Evolutionary conservation across 2,329 filamentous ascomycete species (phyloP).

Genomic region (Zasmidium cellare): DNA sequence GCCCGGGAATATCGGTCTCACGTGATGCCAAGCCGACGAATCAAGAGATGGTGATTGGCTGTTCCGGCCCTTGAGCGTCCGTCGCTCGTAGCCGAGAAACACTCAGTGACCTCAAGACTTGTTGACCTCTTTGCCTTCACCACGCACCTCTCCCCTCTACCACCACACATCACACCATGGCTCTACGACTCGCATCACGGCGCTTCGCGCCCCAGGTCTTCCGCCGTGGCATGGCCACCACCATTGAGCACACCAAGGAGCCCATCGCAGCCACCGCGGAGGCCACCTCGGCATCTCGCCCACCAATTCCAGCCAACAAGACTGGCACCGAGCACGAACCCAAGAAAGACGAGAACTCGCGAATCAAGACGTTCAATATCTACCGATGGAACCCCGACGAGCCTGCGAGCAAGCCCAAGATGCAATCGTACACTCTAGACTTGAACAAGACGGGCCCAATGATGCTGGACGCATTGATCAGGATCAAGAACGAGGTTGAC

Average conservation of each 20-base stretch:
- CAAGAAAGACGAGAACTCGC: conserved; percentile 55
- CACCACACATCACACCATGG: conserved; percentile 30
- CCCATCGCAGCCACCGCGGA: conserved; percentile 32
- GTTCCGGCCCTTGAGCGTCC: too few species aligned
- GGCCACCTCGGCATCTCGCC: conserved; percentile 31
- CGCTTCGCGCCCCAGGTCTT: conserved; percentile 35
- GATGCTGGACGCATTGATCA: conserved; percentile 93
- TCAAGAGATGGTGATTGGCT: too few species aligned
- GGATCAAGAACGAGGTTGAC: conserved; percentile 99
- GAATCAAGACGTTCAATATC: conserved; percentile 93
- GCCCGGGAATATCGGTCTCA: too few species aligned
- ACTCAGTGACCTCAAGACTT: too few species aligned
- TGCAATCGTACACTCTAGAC: conserved; percentile 94
- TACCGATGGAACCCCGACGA: conserved; percentile 98
- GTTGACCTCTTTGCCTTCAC: conserved; percentile 6
- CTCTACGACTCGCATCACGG: conserved; percentile 37
- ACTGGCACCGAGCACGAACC: conserved; percentile 64
- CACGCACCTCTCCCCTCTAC: conserved; percentile 18
- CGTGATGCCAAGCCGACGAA: too few species aligned
- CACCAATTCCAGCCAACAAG: conserved; percentile 49
- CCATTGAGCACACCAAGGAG: conserved; percentile 35
- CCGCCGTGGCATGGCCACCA: conserved; percentile 38
- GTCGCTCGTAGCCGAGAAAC: too few species aligned
- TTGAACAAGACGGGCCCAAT: conserved; percentile 99
- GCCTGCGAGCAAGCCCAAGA: conserved; percentile 86